Base-by-base conservation (phyloP, 805 yeast genomes). In the Maudiozyma bulderi region DNA sequence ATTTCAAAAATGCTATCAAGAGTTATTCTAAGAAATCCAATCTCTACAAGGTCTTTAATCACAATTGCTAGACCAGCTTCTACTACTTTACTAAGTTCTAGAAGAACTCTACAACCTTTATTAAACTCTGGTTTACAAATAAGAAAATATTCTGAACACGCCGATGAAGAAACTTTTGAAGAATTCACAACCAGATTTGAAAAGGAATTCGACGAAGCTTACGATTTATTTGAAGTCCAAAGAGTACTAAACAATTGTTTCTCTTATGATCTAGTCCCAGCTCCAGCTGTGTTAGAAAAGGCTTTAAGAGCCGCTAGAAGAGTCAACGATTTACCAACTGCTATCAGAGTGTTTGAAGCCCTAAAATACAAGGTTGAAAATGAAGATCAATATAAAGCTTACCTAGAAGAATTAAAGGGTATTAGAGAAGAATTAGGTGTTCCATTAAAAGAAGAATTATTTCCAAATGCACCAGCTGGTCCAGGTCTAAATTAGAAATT, bases 221-320 rank as follows among this genome's bases (percentile, higher is more conserved):
- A 86, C 70, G 95, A 85, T 68, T 73, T 85, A 51, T 85, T 85
- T 59, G 95, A 85, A 74, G 91, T 85, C 51, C 89, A 82, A 72
- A 87, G 99, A 77, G 90, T 93, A 53, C 80, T 93, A 68, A 93
- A 95, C 82, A 93, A 93, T 76, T 89, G 95, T 72, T 93, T 93
- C 77, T 86, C 98, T 13, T 93, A 93, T 77, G 99, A 93, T 74
- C 81, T 93, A 71, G 99, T 93, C 50, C 99, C 99, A 58, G 91
- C 99, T 32, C 99, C 99, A 58, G 80, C 85, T 54, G 98, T 93
- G 54, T 78, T 93, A 65, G 96, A 87, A 73, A 86, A 85, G 73
- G 99, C 99, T 45, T 78, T 93, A 67, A 82, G 86, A 74, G 99
- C 99, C 44, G 90, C 97, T 61, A 90, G 99, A 82, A 87, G 98